Base-by-base conservation (phyloP, 352 stramenopile species). In the Phytophthora sp. region DNA sequence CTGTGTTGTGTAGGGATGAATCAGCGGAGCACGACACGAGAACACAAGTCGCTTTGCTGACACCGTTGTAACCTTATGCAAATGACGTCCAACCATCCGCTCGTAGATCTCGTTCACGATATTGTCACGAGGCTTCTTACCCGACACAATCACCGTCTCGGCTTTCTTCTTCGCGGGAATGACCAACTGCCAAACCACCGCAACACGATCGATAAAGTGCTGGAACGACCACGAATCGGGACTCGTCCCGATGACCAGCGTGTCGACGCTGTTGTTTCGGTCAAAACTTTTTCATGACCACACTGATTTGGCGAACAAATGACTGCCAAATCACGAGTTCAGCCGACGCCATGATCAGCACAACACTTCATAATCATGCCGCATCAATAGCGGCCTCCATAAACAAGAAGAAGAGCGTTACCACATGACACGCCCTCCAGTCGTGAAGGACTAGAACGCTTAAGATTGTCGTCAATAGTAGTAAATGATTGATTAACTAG, bases 171-270 rank as follows among this genome's bases (percentile, higher is more conserved):
- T 59, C 13, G 7, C 55, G 2, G 57, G 64, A 13, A 73, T 54
- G 5, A 69, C 53, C 4, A 73, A 31, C 42, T 73, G 64, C 51
- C 64, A 73, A 23, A 73, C 64, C 26, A 65, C 64, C 6, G 52
- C 64, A 23, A 73, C 64, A 32, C 64, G 64, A 54, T 73, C 64
- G 28, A 73, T 46, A 56, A 73, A 73, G 28, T 73, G 58, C 64
- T 73, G 64, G 46, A 73, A 73, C 18, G 64, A 73, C 64, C 64
- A 73, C 21, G 64, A 73, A 38, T 73, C 64, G 1, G 64, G 57
- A 21, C 51, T 73, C 1, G 64, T 73, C 1, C 58, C 64, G 15
- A 73, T 35, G 13, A 73, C 42, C 12, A 73, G 26, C 3, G 64
- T 73, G 18, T 65, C 63, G 28, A 72, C 58, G 4, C 11, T 61